Percentiles rank a stretch among this genome's conserved stretches.
Conservation (phyloP, 2,329 filamentous ascomycete species). For the Fusarium ambrosium region DNA sequence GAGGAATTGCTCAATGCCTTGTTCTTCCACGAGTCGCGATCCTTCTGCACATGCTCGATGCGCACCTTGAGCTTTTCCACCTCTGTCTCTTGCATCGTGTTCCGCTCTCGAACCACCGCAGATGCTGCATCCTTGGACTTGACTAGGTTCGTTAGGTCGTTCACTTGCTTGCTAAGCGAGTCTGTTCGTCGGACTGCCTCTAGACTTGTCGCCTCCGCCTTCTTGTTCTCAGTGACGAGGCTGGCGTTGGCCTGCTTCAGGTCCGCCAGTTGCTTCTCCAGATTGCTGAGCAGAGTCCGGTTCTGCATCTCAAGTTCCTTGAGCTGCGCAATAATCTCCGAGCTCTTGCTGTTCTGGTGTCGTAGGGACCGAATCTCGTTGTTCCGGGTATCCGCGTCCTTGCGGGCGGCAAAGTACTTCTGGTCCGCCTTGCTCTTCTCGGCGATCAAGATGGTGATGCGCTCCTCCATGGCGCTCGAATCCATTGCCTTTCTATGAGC, state of each 20-base stretch:
- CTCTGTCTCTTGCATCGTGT: slow-evolving; percentile 77
- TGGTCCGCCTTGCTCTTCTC: slow-evolving; percentile 98
- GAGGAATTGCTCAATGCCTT: slow-evolving; percentile 86
- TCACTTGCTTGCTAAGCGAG: slow-evolving; percentile 79
- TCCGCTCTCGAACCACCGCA: slow-evolving; percentile 66
- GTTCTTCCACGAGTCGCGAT: slow-evolving; percentile 86
- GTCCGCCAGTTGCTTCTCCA: slow-evolving; percentile 92
- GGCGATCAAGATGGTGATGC: slow-evolving; percentile 77
- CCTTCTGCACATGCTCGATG: slow-evolving; percentile 83
- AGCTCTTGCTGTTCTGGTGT: slow-evolving; percentile 88
- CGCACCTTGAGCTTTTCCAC: slow-evolving; percentile 83
- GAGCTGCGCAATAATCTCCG: slow-evolving; percentile 91
- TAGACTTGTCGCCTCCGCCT: slow-evolving; percentile 77
- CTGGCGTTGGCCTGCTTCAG: slow-evolving; percentile 82
- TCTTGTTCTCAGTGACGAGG: slow-evolving; percentile 79
- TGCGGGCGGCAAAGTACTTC: slow-evolving; percentile 97
- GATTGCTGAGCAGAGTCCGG: slow-evolving; percentile 80
- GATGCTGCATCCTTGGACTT: slow-evolving; percentile 79
- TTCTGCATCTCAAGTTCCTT: slow-evolving; percentile 90
- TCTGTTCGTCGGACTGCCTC: slow-evolving; percentile 81
- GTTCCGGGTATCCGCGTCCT: slow-evolving; percentile 88
- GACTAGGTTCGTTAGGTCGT: slow-evolving; percentile 80
- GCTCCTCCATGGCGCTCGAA: slow-evolving; percentile 81
- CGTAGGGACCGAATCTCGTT: slow-evolving; percentile 84
- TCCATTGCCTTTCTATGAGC: slow-evolving; percentile 91